phyloP scores from a whole-genome alignment of 2,329 filamentous ascomycete species.

The Helminthosporium solani region DNA sequence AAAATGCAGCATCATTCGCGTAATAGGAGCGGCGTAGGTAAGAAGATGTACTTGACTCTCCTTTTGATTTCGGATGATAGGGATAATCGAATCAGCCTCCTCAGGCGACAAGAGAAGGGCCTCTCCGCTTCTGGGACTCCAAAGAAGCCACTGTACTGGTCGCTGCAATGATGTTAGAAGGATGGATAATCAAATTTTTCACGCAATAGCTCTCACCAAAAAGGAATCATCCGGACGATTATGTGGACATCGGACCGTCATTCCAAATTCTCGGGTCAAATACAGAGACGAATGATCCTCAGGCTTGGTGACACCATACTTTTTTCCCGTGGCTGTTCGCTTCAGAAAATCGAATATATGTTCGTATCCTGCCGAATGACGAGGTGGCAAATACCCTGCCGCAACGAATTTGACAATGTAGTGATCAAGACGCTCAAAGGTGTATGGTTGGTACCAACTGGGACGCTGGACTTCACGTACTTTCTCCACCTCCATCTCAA shows the following conservation, averaged over 20 bases:
- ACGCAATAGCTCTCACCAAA: too few species aligned
- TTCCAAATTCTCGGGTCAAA: too few species aligned
- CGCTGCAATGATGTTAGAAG: too few species aligned
- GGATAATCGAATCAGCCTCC: slow-evolving; percentile 60
- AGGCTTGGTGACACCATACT: too few species aligned
- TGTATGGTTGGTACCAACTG: too few species aligned
- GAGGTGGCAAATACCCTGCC: slow-evolving; percentile 48
- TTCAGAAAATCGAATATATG: too few species aligned
- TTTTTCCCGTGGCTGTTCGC: slow-evolving; percentile 40
- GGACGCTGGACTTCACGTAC: slow-evolving; percentile 57
- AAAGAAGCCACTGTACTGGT: slow-evolving; percentile 63
- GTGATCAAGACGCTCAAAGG: slow-evolving; percentile 48
- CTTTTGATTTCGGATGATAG: slow-evolving; percentile 32
- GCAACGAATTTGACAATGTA: slow-evolving; percentile 50
- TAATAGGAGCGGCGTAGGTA: slow-evolving; percentile 61
- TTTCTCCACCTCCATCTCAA: slow-evolving; percentile 60
- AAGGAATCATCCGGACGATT: too few species aligned
- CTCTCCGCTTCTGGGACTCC: slow-evolving; percentile 48
- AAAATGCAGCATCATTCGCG: slow-evolving; percentile 61
- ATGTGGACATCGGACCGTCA: too few species aligned
- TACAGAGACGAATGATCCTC: too few species aligned
- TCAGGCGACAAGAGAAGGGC: slow-evolving; percentile 63
- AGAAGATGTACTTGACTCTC: slow-evolving; percentile 50
- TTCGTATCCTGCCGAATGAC: too few species aligned
- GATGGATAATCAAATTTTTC: too few species aligned